Conservation (phyloP, 2,329 filamentous ascomycete species). For the Exserohilum rostratum region DNA sequence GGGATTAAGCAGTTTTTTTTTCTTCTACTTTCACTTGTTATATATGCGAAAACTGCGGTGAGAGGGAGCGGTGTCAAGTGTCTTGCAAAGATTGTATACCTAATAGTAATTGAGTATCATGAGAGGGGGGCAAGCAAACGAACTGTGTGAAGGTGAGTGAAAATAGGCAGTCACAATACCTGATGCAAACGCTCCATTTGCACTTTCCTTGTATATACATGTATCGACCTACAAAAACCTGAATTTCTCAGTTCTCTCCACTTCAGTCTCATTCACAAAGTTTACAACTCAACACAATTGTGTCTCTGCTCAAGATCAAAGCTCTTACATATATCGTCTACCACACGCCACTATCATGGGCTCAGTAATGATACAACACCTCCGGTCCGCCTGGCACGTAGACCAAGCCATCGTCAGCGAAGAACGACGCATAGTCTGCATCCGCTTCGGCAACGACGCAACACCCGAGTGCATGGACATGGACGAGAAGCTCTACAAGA, state of each 20-base stretch:
- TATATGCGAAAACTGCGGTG: no score
- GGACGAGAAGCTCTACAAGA: slow-evolving; percentile 33
- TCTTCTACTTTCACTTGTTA: no score
- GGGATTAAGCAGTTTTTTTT: background rate
- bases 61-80: no score
- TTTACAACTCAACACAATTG: no score
- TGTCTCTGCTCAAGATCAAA: no score
- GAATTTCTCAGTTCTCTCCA: no score
- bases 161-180: background rate
- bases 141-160: background rate
- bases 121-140: background rate
- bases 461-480: slow-evolving; percentile 66
- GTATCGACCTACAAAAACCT: no score
- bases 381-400: slow-evolving; percentile 92
- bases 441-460: slow-evolving; percentile 85
- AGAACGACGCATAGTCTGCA: slow-evolving; percentile 85
- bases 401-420: slow-evolving; percentile 84
- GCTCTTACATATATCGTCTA: background rate
- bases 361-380: slow-evolving; percentile 86
- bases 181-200: no score
- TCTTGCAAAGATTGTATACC: no score
- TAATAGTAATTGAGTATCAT: no score
- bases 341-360: slow-evolving; percentile 58
- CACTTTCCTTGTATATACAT: no score
- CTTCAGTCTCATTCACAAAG: no score